phyloP scores from a whole-genome alignment of 2,329 filamentous ascomycete species.

The Aspergillus udagawae region DNA sequence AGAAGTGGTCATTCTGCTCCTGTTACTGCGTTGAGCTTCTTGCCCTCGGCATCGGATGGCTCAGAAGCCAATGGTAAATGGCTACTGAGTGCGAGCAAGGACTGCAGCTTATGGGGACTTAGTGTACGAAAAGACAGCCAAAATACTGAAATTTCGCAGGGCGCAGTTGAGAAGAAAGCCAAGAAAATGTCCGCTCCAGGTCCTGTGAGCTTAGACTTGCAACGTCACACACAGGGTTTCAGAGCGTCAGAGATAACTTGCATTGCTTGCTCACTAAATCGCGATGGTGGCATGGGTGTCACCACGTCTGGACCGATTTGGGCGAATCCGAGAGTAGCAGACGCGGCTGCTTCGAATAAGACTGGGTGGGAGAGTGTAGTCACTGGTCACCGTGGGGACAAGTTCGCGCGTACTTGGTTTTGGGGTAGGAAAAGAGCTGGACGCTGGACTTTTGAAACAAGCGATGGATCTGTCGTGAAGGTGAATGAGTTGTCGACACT shows the following conservation, averaged over 20 bases:
- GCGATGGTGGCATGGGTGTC: constrained; percentile 89
- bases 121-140: constrained; percentile 92
- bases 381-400: constrained; percentile 83
- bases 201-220: constrained; percentile 11
- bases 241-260: constrained; percentile 91
- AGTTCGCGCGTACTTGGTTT: constrained; percentile 90
- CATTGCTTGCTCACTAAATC: constrained; percentile 86
- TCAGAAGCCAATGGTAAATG: constrained; percentile 87
- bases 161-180: constrained; percentile 78
- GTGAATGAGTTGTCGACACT: constrained; percentile 22
- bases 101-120: constrained; percentile 93
- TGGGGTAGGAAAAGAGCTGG: constrained; percentile 94
- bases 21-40: constrained; percentile 75
- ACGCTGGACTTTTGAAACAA: constrained; percentile 85
- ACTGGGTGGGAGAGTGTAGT: constrained; percentile 98
- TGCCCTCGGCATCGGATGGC: constrained; percentile 85
- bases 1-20: constrained; percentile 86
- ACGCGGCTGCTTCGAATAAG: constrained; percentile 67
- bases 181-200: constrained; percentile 57
- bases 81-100: constrained; percentile 83
- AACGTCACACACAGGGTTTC: constrained; percentile 45
- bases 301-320: constrained; percentile 76
- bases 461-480: constrained; percentile 73
- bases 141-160: constrained; percentile 89
- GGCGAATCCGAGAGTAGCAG: constrained; percentile 68